Percentiles rank a stretch among this genome's conserved stretches.
Conservation (phyloP, 257 asterid species). For the Jasminum sambac region DNA sequence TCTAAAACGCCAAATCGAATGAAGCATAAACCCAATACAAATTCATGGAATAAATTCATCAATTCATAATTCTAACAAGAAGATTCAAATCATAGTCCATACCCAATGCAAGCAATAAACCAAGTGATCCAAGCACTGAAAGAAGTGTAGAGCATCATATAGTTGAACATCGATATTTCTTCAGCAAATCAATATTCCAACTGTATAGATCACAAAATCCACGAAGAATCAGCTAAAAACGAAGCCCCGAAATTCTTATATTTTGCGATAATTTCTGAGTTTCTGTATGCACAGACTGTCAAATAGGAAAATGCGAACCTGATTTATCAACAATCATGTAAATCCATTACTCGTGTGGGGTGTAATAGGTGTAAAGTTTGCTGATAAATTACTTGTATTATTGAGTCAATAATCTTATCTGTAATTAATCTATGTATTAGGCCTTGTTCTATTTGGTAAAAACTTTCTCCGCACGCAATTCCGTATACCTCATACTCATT, state of each 20-base stretch:
- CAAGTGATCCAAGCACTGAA: slow-evolving; percentile 41
- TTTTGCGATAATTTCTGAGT: background rate
- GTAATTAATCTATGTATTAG: background rate
- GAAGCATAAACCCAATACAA: background rate
- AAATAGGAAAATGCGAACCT: background rate
- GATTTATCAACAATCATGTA: background rate
- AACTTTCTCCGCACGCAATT: too few species aligned
- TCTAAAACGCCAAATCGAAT: background rate
- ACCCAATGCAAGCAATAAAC: slow-evolving; percentile 52
- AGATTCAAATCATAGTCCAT: slow-evolving; percentile 28
- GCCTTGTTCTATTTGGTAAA: too few species aligned
- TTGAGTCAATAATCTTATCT: background rate
- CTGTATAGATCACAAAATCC: slow-evolving; percentile 25
- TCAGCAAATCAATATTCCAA: slow-evolving; percentile 11
- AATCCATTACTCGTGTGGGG: background rate
- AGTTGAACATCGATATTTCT: slow-evolving; percentile 27
- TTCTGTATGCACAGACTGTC: background rate
- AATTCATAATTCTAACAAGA: background rate
- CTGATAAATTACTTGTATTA: background rate
- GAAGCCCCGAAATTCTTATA: background rate
- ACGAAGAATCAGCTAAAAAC: background rate
- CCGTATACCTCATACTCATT: too few species aligned
- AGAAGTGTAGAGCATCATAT: slow-evolving; percentile 40
- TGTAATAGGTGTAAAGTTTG: background rate
- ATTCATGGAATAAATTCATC: background rate